Conservation (phyloP, 441 rosid species). For the Brassica balearica region DNA sequence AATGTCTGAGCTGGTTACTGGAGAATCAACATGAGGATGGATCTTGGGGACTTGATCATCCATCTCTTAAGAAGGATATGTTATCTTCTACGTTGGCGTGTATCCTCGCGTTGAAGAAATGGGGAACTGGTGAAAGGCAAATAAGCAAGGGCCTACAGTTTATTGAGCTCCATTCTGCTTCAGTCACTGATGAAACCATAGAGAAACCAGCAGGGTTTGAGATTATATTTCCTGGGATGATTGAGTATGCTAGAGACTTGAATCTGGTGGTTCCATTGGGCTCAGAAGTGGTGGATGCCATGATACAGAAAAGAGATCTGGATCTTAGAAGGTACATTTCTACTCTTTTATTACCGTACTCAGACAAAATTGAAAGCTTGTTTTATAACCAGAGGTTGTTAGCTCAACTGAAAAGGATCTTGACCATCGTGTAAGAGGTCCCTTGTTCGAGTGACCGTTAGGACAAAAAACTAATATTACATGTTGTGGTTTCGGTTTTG, state of each 20-base stretch:
- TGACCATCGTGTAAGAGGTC: not conserved
- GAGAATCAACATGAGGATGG: slow-evolving; percentile 79
- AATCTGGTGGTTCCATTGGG: slow-evolving; percentile 66
- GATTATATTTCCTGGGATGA: slow-evolving; percentile 80
- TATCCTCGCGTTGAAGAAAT: slow-evolving; percentile 72
- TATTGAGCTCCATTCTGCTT: slow-evolving; percentile 64
- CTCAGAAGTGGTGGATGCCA: slow-evolving; percentile 51
- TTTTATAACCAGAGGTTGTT: not conserved
- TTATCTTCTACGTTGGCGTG: slow-evolving; percentile 79
- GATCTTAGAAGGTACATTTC: slow-evolving; percentile 63
- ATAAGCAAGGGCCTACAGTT: slow-evolving; percentile 68
- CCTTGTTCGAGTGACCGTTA: not conserved
- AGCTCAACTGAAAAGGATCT: not conserved
- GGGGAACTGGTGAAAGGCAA: slow-evolving; percentile 76
- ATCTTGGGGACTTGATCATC: slow-evolving; percentile 77
- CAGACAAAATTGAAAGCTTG: not conserved
- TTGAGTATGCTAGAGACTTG: slow-evolving; percentile 67
- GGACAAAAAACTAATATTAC: not conserved
- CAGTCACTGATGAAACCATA: slow-evolving; percentile 62
- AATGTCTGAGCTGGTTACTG: slow-evolving; percentile 69
- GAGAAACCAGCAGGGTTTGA: slow-evolving; percentile 74
- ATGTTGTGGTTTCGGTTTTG: not conserved
- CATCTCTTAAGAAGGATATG: slow-evolving; percentile 60
- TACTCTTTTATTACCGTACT: slow-evolving; percentile 17
- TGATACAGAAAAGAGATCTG: slow-evolving; percentile 66